Conservation (phyloP, 1,139 yeast genomes). For the Meyerozyma carpophila region DNA sequence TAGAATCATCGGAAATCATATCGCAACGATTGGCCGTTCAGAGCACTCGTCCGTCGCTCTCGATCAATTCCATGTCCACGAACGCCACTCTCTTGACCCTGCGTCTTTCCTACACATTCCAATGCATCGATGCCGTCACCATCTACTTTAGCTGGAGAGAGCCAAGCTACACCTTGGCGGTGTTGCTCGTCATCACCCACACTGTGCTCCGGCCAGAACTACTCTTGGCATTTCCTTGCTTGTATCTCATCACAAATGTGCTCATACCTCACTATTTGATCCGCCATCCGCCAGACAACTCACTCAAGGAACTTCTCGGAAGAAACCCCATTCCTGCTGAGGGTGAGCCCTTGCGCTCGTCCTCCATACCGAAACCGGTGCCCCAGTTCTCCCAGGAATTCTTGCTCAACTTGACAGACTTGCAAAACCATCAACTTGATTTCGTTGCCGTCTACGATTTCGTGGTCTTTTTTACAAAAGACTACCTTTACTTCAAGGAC, state of each 20-base stretch:
- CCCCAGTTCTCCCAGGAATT: constrained; percentile 80
- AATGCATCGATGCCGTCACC: constrained; percentile 50
- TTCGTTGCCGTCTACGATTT: constrained; percentile 64
- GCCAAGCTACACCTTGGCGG: constrained; percentile 57
- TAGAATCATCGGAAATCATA: constrained; percentile 32
- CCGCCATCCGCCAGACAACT: constrained; percentile 32
- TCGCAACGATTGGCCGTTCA: constrained; percentile 53
- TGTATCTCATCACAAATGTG: constrained; percentile 47
- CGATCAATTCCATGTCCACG: constrained; percentile 63
- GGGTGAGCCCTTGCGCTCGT: constrained; percentile 44
- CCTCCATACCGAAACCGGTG: constrained; percentile 62
- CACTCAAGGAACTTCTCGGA: constrained; percentile 19
- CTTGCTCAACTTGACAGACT: constrained; percentile 70
- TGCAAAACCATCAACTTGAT: constrained; percentile 76
- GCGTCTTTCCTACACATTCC: constrained; percentile 58
- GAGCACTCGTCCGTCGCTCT: constrained; percentile 60
- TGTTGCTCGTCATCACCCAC: constrained; percentile 51
- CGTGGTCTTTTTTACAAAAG: constrained; percentile 41
- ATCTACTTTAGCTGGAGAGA: constrained; percentile 59
- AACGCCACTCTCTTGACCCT: constrained; percentile 65
- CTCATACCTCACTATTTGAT: constrained; percentile 67
- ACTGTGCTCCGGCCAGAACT: constrained; percentile 59
- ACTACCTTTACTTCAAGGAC: constrained; percentile 61
- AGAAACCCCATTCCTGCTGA: constrained; percentile 51
- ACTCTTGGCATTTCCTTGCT: constrained; percentile 48